Conservation (phyloP, 805 yeast genomes). For the Spathaspora boniae region DNA sequence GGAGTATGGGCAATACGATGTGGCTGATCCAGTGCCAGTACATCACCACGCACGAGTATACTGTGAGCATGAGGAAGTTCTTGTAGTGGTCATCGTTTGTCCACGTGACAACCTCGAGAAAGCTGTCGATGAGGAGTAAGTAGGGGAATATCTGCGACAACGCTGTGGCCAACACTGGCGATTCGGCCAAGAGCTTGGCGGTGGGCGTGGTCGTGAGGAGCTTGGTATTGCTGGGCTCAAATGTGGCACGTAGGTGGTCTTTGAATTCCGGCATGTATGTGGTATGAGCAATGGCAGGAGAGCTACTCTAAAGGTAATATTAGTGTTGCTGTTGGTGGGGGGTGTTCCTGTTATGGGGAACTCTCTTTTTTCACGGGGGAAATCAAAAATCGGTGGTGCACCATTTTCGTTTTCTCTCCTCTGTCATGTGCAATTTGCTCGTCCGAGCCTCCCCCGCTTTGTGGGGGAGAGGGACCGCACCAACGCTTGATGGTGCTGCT, state of each 20-base stretch:
- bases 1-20: constrained; percentile 37
- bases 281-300: too few relatives aligned
- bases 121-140: constrained; percentile 40
- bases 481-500: too few relatives aligned
- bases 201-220: constrained; percentile 27
- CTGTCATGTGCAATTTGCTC: too few relatives aligned
- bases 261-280: constrained; percentile 8
- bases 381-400: too few relatives aligned
- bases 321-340: too few relatives aligned
- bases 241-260: constrained; percentile 14
- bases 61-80: constrained; percentile 40
- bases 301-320: too few relatives aligned
- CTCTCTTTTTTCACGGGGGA: too few relatives aligned
- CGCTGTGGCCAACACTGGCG: constrained; percentile 46
- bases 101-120: constrained; percentile 50
- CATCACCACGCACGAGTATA: constrained; percentile 35
- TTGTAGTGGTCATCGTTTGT: constrained; percentile 49
- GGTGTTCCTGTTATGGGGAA: too few relatives aligned
- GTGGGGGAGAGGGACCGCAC: too few relatives aligned
- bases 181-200: constrained; percentile 33
- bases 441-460: too few relatives aligned
- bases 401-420: too few relatives aligned
- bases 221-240: constrained; percentile 38
- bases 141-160: constrained; percentile 47
- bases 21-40: constrained; percentile 40